These are phyloP conservation scores for Cercis canadensis DNA, from an alignment of 306 rosid genomes.

Conservation along the genomic window DNA sequence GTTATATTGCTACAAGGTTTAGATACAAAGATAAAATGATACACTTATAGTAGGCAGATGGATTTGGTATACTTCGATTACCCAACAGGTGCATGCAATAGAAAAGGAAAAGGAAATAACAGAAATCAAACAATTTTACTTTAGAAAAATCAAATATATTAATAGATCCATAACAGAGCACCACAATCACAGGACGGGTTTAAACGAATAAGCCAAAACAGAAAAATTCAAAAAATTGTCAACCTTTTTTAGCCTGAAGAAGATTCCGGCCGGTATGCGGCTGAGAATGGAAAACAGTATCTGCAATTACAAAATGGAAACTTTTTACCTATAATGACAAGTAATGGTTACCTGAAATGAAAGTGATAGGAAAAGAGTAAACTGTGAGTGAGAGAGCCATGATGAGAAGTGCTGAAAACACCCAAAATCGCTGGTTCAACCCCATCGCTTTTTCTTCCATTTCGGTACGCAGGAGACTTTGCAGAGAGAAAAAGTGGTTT, in stretches of 20 bases:
- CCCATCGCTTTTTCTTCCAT: constrained; percentile 47
- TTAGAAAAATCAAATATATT: neutral
- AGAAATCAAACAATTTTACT: neutral
- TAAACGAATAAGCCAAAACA: neutral
- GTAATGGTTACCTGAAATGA: constrained; percentile 55
- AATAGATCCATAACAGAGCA: constrained; percentile 36
- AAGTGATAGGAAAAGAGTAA: constrained; percentile 59
- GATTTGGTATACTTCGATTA: no score
- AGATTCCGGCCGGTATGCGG: constrained; percentile 62
- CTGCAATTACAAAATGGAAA: constrained; percentile 49
- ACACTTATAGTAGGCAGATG: no score
- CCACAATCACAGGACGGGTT: neutral
- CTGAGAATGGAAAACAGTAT: constrained; percentile 50
- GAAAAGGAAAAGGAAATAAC: neutral
- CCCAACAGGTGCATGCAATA: neutral
- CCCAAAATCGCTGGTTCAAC: constrained; percentile 45
- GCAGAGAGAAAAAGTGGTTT: no score
- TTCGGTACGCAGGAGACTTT: no score
- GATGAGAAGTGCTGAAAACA: constrained; percentile 45
- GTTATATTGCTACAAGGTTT: no score
- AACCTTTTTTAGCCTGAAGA: constrained; percentile 89
- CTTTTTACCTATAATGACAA: neutral
- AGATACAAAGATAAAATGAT: no score
- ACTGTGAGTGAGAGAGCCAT: constrained; percentile 46
- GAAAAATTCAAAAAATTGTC: constrained; percentile 1